A percentile compares a stretch with the other conserved stretches of the same genome.
phyloP scores from a whole-genome alignment of 805 yeast species.

The Tetrapisispora phaffii region DNA sequence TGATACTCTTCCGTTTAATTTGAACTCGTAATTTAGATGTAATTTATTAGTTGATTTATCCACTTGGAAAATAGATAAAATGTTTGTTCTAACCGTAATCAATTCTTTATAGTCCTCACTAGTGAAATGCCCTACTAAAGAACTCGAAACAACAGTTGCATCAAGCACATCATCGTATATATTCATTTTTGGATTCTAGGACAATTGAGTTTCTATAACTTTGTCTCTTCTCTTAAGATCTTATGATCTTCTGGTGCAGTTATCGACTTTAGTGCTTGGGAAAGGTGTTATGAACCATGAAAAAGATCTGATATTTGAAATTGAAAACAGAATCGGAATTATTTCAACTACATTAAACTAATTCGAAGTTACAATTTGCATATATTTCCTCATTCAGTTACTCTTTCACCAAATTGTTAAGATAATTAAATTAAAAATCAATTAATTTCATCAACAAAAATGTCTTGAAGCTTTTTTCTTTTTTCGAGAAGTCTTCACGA shows the following conservation, averaged over 20 bases:
- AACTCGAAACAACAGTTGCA: constrained; percentile 63
- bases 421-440: too few species aligned
- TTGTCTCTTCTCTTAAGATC: too few species aligned
- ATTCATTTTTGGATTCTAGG: constrained; percentile 48
- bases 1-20: constrained; percentile 59
- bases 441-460: neutral
- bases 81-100: constrained; percentile 58
- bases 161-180: constrained; percentile 67
- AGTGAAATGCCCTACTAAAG: constrained; percentile 45
- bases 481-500: neutral
- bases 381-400: too few species aligned
- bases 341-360: too few species aligned
- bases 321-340: too few species aligned
- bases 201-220: neutral
- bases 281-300: too few species aligned
- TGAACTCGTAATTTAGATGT: constrained; percentile 49
- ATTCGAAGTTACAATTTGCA: too few species aligned
- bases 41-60: constrained; percentile 16
- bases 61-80: constrained; percentile 34
- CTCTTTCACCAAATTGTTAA: too few species aligned
- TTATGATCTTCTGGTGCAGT: too few species aligned
- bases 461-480: neutral
- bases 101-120: constrained; percentile 37
- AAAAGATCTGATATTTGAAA: too few species aligned
- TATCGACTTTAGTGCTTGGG: neutral